Base-by-base conservation (phyloP, 2,329 filamentous ascomycete species). In the Zarea fungicola region DNA sequence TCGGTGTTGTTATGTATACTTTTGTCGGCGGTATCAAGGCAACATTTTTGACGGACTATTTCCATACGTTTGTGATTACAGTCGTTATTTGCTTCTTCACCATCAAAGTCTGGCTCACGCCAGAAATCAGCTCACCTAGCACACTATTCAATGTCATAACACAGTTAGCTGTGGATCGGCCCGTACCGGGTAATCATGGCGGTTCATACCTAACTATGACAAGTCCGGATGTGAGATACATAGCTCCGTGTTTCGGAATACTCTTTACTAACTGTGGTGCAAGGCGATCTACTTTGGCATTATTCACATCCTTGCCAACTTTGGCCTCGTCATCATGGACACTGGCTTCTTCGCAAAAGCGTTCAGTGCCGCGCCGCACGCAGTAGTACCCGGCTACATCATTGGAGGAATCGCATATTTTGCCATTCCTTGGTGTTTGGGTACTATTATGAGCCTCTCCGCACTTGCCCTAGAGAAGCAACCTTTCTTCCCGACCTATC, bases 181-280 rank as follows among this genome's bases (percentile, higher is more conserved):
- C 76, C 0, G 71, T 80, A 0, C 58, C 63, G 1, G 78, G 76
- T 0, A 81, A 81, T 31, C 62, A 76, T 16, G 59, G 69, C n/a
- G 77, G 77, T 0, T 75, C 74, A 0, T 78, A 76, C 50, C 54
- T 81, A 44, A 80, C 78, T 0, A 76, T 81, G 74, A 77, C 71
- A 0, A 77, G 75, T 3, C 73, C 76, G 48, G 65, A 65, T 16
- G 70, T 72, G 28, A 53, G 62, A 56, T 14, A 11, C 1, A 0
- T 5, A 6, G 2, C 14, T 37, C 35, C 48, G 11, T 40, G 14
- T 16, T 13, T 48, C 21, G 18, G 16, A 6, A 29, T 26, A 8
- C 22, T 43, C 44, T 42, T 1, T 18, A 35, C 29, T 34, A 41
- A 11, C 10, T 13, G 2, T 16, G 10, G 16, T 13, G 4, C 5